Conservation (phyloP, 495 filamentous ascomycete genomes). For the Penicillium waksmanii region DNA sequence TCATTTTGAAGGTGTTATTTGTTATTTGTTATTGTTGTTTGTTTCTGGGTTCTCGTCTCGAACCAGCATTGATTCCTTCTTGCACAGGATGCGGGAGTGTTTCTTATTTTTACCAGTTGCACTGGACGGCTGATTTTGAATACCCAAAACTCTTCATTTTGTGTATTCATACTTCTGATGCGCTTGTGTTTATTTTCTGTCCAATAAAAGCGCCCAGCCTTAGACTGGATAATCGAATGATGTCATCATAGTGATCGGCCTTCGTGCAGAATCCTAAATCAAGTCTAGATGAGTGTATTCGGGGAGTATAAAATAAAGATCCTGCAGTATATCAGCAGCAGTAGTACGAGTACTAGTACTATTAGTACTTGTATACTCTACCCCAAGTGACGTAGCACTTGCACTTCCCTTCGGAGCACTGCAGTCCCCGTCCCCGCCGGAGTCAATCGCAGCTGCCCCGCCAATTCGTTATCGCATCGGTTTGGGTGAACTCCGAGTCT, state of each 20-base stretch:
- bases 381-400: neutral
- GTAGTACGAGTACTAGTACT: no score
- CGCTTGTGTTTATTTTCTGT: neutral
- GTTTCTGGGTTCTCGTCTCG: neutral
- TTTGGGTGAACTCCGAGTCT: neutral
- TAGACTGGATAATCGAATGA: conserved; percentile 9
- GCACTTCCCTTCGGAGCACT: conserved; percentile 27
- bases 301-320: neutral
- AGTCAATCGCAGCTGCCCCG: conserved; percentile 27
- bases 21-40: neutral
- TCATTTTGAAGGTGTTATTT: neutral
- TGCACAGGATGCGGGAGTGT: neutral
- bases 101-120: neutral
- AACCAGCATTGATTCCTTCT: neutral
- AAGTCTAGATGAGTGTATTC: neutral
- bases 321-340: no score
- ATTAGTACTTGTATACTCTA: no score
- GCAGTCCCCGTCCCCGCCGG: conserved; percentile 31
- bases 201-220: conserved; percentile 11
- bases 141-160: conserved; percentile 11
- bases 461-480: conserved; percentile 24
- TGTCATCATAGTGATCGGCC: conserved; percentile 9
- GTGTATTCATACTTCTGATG: conserved; percentile 7
- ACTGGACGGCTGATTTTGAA: conserved; percentile 5
- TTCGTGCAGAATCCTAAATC: neutral